phyloP scores from a whole-genome alignment of 441 rosid species.

The Dalechampia spathulata region DNA sequence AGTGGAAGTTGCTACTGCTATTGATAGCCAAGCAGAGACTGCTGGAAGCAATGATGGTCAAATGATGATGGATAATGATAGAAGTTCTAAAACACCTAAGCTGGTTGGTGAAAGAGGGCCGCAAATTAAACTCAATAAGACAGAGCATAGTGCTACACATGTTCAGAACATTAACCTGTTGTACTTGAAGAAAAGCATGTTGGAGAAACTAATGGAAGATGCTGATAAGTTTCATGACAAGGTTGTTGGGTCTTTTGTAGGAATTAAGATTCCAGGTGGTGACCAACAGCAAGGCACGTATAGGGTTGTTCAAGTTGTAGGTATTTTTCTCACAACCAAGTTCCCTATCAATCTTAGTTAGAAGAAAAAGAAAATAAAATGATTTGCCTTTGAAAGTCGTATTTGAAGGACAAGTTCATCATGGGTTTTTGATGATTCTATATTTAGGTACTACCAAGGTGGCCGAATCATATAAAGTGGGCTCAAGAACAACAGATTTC shows the following conservation, averaged over 20 bases:
- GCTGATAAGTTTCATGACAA: conserved; percentile 60
- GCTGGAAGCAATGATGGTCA: conserved; percentile 59
- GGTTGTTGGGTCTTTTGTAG: conserved; percentile 76
- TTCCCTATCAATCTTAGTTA: conserved; percentile 5
- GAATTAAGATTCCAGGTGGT: conserved; percentile 78
- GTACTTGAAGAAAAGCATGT: conserved; percentile 72
- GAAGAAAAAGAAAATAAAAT: not conserved
- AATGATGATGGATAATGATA: conserved; percentile 35
- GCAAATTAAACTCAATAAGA: conserved; percentile 72
- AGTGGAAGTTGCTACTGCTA: conserved; percentile 67
- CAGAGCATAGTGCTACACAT: conserved; percentile 88
- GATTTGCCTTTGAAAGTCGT: too few relatives aligned
- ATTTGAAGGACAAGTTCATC: conserved; percentile 9
- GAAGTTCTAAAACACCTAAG: conserved; percentile 61
- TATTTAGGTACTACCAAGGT: conserved; percentile 62
- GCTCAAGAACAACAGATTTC: conserved; percentile 59
- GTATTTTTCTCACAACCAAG: conserved; percentile 21
- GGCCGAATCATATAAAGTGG: conserved; percentile 74
- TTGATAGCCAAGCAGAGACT: conserved; percentile 56
- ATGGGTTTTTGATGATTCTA: not conserved
- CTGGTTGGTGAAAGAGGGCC: conserved; percentile 63
- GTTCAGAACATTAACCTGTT: conserved; percentile 71
- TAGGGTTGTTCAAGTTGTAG: conserved; percentile 85
- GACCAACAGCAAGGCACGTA: conserved; percentile 90
- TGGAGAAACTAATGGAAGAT: conserved; percentile 70